Base-by-base conservation (phyloP, 345 rosid species). In the Moricandia arvensis region DNA sequence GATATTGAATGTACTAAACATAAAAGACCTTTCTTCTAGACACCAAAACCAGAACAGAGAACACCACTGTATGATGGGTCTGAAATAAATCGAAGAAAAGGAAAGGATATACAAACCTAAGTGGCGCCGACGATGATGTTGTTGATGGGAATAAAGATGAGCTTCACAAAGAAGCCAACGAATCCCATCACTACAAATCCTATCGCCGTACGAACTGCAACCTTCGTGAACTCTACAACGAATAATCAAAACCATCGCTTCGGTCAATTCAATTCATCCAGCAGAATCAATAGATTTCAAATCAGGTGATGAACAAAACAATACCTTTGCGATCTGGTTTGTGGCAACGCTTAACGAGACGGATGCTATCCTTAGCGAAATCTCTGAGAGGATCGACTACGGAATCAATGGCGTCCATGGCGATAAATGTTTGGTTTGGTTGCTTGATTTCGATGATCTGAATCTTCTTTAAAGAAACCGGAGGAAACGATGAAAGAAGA, bases 111-210 rank as follows among this genome's bases (percentile, higher is more conserved):
- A 81, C n/a, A n/a, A n/a, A 3, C 81, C 83, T 84, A 84, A 71
- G 80, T 43, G 34, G 86, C 75, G 31, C 86, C 86, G 41, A 84
- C 86, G 82, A 84, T 84, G 66, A 84, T 84, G 85, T 84, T 81
- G 78, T 88, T 90, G 78, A 90, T 88, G 0, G 93, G 96, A 79
- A 90, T 88, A 64, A 88, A 90, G 81, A 90, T 87, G 66, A 88
- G 81, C 80, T 90, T 90, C 37, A 88, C 96, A 31, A 90, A 86
- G 80, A 88, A 90, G 0, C 93, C 96, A 0, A 88, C 96, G 74
- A 90, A 88, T 66, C 96, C 96, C 96, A 90, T 88, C 12, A 86
- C 91, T 17, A 88, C 91, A 71, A 90, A 90, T 4, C 96, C 96
- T 64, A 90, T 84, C 26, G 96, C 96, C 1, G 93, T 90, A 75